Percentiles rank a stretch among this genome's conserved stretches.
These are phyloP conservation scores for Sugiyamaella mastotermitis DNA, from an alignment of 805 yeast genomes.

Conservation along the genomic window DNA sequence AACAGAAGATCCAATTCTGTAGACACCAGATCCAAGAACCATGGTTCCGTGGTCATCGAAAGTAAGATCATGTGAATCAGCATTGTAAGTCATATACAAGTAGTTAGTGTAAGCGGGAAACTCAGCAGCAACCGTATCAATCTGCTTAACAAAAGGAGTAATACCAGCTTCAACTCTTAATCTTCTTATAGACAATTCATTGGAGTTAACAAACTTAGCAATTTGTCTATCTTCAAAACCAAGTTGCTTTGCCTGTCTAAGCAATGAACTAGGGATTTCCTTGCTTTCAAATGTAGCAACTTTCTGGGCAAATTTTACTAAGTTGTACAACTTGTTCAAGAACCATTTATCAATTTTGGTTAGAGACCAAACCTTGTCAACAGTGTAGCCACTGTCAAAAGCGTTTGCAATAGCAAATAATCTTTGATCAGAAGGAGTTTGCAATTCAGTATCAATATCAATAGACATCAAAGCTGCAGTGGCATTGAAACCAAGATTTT, in stretches of 20 bases:
- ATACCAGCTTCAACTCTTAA: slow-evolving; percentile 81
- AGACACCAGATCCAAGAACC: slow-evolving; percentile 98
- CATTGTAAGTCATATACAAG: slow-evolving; percentile 93
- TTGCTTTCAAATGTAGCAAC: slow-evolving; percentile 25
- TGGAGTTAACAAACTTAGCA: slow-evolving; percentile 80
- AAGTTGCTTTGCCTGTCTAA: slow-evolving; percentile 87
- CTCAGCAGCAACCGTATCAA: slow-evolving; percentile 97
- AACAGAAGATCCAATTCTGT: slow-evolving; percentile 96
- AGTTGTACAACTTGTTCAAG: slow-evolving; percentile 72
- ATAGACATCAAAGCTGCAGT: slow-evolving; percentile 82
- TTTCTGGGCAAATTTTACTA: slow-evolving; percentile 64
- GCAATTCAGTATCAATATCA: slow-evolving; percentile 87
- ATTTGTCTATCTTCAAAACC: slow-evolving; percentile 97
- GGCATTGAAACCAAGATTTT: slow-evolving; percentile 83
- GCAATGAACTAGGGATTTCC: slow-evolving; percentile 52
- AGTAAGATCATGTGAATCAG: slow-evolving; percentile 72
- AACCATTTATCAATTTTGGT: slow-evolving; percentile 97
- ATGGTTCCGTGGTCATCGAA: slow-evolving; percentile 88
- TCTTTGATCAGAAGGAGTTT: slow-evolving; percentile 96
- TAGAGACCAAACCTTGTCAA: slow-evolving; percentile 84
- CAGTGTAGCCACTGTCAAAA: slow-evolving; percentile 78
- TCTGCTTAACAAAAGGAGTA: slow-evolving; percentile 89
- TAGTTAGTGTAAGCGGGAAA: slow-evolving; percentile 97
- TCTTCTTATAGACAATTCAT: slow-evolving; percentile 89
- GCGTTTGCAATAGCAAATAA: slow-evolving; percentile 96